These are phyloP conservation scores for Closterium sp. DNA, from an alignment of 139 green algal genomes.

Conservation along the genomic window DNA sequence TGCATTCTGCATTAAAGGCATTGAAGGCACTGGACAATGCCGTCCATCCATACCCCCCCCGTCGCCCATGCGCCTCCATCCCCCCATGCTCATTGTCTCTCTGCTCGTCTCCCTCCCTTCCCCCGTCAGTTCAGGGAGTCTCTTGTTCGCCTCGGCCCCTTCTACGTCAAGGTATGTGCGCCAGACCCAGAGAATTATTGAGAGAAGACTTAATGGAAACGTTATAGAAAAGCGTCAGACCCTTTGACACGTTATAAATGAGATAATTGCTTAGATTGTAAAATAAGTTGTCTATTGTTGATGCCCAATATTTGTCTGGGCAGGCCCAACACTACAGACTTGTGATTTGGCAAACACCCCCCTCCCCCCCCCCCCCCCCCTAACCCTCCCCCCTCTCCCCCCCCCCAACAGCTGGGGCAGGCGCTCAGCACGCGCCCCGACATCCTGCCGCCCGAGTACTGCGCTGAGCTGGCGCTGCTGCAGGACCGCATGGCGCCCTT, in stretches of 20 bases:
- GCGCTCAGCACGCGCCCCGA: conserved; percentile 27
- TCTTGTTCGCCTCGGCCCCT: conserved; percentile 36
- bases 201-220: too few species aligned
- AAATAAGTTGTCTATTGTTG: too few species aligned
- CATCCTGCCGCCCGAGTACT: conserved; percentile 35
- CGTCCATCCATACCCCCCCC: too few species aligned
- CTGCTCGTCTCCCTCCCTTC: neutral
- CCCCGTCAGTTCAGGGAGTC: conserved; percentile 17
- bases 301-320: too few species aligned
- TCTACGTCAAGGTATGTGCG: conserved; percentile 39
- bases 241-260: too few species aligned
- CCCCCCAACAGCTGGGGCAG: neutral
- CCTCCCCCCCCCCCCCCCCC: neutral
- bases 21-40: too few species aligned
- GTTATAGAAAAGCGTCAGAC: too few species aligned
- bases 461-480: conserved; percentile 35
- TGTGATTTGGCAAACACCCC: neutral
- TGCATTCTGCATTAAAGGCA: too few species aligned
- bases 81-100: neutral
- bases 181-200: neutral
- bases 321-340: too few species aligned
- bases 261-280: too few species aligned
- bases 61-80: too few species aligned
- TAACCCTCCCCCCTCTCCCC: neutral
- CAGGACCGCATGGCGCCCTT: conserved; percentile 49